These are phyloP conservation scores for Sicyos edulis DNA, from an alignment of 306 rosid genomes.

Conservation along the genomic window DNA sequence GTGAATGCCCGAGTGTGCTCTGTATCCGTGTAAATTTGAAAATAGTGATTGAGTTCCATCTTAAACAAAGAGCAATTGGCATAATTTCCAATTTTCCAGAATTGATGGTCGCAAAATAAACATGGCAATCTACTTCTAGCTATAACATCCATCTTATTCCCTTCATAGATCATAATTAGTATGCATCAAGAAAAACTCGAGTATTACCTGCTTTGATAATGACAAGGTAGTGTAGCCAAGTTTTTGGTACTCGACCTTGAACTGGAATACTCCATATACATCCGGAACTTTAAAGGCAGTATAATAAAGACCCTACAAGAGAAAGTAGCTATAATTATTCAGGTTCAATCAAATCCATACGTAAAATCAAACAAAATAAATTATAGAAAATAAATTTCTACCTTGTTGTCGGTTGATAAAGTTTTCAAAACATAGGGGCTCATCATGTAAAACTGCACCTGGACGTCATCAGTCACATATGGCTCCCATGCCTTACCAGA, in stretches of 20 bases:
- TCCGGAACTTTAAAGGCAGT: conserved; percentile 93
- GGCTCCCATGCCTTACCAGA: conserved; percentile 89
- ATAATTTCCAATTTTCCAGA: no score
- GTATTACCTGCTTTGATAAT: conserved; percentile 74
- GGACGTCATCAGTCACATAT: conserved; percentile 79
- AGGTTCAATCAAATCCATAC: conserved; percentile 4
- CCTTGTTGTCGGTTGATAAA: conserved; percentile 70
- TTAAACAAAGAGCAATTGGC: no score
- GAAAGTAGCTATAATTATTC: not conserved
- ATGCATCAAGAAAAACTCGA: not conserved
- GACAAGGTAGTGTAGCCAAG: conserved; percentile 86
- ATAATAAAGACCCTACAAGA: conserved; percentile 61
- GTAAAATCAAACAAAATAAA: conserved; percentile 15
- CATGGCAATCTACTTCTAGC: not conserved
- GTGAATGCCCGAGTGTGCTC: no score
- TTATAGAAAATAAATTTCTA: conserved; percentile 22
- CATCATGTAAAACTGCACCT: conserved; percentile 99
- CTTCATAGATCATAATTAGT: not conserved
- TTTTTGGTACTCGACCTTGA: conserved; percentile 82
- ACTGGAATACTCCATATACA: conserved; percentile 98
- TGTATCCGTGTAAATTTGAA: no score
- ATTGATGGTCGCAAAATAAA: not conserved
- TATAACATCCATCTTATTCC: not conserved
- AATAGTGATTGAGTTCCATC: no score
- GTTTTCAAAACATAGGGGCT: conserved; percentile 95